These are phyloP conservation scores for Parastagonospora avenae DNA, from an alignment of 2,329 filamentous ascomycete genomes.

Conservation along the genomic window DNA sequence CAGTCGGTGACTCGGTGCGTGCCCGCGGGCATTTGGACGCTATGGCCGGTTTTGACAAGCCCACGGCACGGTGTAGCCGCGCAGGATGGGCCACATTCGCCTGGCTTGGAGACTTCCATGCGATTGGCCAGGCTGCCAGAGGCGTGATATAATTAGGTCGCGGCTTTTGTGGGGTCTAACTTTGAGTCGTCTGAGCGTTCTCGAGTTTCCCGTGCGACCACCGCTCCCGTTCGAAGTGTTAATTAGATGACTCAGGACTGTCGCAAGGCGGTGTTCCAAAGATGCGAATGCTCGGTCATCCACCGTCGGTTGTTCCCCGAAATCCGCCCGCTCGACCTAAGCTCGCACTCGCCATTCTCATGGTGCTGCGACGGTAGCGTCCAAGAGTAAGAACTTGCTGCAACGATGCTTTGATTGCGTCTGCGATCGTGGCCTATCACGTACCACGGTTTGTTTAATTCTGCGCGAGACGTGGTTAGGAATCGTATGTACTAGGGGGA, in stretches of 20 bases:
- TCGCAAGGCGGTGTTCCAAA: constrained; percentile 1
- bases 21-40: constrained; percentile 11
- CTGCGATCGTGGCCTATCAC: constrained; percentile 14
- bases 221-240: background rate
- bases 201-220: background rate
- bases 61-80: constrained; percentile 18
- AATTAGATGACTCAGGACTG: constrained; percentile 7
- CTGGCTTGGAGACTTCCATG: constrained; percentile 3
- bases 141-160: constrained; percentile 8
- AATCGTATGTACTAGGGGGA: constrained; percentile 15
- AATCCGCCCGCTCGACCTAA: no score
- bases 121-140: no score
- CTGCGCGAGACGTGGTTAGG: constrained; percentile 16
- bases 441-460: constrained; percentile 6
- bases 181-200: no score
- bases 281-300: no score
- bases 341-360: no score
- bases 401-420: constrained; percentile 14
- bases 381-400: constrained; percentile 8
- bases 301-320: no score
- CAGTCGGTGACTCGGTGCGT: constrained; percentile 17
- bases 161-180: constrained; percentile 3
- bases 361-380: constrained; percentile 5
- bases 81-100: constrained; percentile 10
- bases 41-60: constrained; percentile 13